These are phyloP conservation scores for Skeletonema potamos DNA, from an alignment of 108 stramenopile genomes.

Conservation along the genomic window DNA sequence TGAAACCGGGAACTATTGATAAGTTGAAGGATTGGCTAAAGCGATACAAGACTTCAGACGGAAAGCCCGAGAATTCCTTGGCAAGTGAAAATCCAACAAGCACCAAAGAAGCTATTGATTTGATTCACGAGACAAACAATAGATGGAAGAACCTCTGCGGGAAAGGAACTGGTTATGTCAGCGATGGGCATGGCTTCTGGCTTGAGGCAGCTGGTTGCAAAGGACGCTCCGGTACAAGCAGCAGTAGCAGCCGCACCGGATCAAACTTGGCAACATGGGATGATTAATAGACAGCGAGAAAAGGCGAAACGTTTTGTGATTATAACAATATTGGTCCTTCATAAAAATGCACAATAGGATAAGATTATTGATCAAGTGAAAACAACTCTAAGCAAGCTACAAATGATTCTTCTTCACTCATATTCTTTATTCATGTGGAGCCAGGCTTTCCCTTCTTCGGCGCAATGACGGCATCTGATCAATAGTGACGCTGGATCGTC, in stretches of 20 bases:
- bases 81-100: slow-evolving; percentile 80
- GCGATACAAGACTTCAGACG: slow-evolving; percentile 96
- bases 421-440: neutral
- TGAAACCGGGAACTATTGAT: slow-evolving; percentile 83
- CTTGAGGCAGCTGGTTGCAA: slow-evolving; percentile 73
- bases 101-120: slow-evolving; percentile 61
- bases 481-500: neutral
- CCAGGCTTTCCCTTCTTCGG: neutral
- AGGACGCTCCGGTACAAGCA: slow-evolving; percentile 12
- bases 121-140: slow-evolving; percentile 78
- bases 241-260: neutral
- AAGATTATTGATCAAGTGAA: neutral
- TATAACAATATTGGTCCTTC: neutral
- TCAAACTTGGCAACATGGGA: neutral
- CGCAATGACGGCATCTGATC: neutral
- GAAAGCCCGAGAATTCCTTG: slow-evolving; percentile 91
- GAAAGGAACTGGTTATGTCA: slow-evolving; percentile 59
- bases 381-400: neutral
- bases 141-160: slow-evolving; percentile 85
- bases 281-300: neutral
- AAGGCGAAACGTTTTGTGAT: neutral
- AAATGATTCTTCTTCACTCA: neutral
- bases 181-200: slow-evolving; percentile 67
- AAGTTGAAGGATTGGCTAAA: slow-evolving; percentile 93
- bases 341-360: neutral